Conservation (phyloP, 371 early-diverging fungal species). For the Mucor indicus region DNA sequence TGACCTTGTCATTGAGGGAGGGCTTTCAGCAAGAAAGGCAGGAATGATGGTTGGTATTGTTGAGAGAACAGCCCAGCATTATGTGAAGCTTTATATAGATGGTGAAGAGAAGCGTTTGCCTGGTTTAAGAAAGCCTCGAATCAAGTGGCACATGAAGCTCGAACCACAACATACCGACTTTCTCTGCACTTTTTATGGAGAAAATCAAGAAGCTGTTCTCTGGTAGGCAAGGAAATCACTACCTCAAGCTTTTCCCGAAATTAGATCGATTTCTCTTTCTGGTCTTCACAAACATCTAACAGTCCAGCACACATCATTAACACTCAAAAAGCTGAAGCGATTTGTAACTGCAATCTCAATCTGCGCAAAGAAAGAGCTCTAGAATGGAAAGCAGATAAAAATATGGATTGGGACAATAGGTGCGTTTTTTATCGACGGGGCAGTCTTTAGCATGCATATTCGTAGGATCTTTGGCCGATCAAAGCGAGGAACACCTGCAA, state of each 20-base stretch:
- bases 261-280: conserved; percentile 4
- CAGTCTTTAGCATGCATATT: conserved; percentile 17
- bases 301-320: conserved; percentile 1
- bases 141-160: not conserved
- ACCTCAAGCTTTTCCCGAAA: conserved; percentile 1
- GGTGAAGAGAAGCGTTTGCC: conserved; percentile 15
- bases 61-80: conserved; percentile 10
- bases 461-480: conserved; percentile 11
- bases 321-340: conserved; percentile 5
- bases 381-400: not conserved
- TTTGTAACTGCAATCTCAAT: not conserved
- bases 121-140: conserved; percentile 4
- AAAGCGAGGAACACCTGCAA: conserved; percentile 9
- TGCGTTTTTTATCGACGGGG: conserved; percentile 13
- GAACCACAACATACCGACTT: not conserved
- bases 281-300: conserved; percentile 11
- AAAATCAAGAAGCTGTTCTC: conserved; percentile 1
- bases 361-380: not conserved
- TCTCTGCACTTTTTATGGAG: conserved; percentile 3
- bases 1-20: conserved; percentile 1
- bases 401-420: not conserved
- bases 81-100: conserved; percentile 13
- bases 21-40: conserved; percentile 2
- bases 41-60: conserved; percentile 2
- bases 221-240: conserved; percentile 4